Conservation (phyloP, 2,329 filamentous ascomycete species). For the Neonectria faginata region DNA sequence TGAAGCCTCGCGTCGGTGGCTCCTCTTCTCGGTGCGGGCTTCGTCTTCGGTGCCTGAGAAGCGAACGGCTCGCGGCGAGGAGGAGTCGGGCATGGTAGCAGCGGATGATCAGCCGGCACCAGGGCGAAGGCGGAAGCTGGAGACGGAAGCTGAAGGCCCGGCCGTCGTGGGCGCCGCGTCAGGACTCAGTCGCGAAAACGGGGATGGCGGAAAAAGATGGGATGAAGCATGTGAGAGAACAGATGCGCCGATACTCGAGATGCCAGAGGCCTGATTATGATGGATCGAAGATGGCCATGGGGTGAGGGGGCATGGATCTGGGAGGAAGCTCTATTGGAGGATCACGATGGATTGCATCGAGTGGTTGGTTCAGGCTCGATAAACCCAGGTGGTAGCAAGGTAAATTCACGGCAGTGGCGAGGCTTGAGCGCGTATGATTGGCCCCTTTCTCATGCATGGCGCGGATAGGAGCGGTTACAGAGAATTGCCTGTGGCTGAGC, state of each 20-base stretch:
- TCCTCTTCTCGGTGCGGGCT: conserved; percentile 55
- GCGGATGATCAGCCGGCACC: conserved; percentile 34
- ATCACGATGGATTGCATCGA: conserved; percentile 47
- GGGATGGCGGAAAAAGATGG: conserved; percentile 17
- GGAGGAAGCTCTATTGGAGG: conserved; percentile 40
- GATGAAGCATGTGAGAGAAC: conserved; percentile 26
- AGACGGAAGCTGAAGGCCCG: conserved; percentile 36
- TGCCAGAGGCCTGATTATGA: conserved; percentile 34
- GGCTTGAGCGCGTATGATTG: conserved; percentile 32
- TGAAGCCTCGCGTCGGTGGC: conserved; percentile 48
- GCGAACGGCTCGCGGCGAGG: conserved; percentile 67
- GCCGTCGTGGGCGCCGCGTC: conserved; percentile 33
- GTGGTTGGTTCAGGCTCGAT: conserved; percentile 38
- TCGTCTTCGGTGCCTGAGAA: conserved; percentile 65
- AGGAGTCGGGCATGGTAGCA: conserved; percentile 57
- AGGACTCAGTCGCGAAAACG: conserved; percentile 28
- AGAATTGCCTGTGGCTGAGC: conserved; percentile 20
- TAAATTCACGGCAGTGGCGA: conserved; percentile 37
- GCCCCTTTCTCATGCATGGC: conserved; percentile 22
- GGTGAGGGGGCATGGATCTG: conserved; percentile 36
- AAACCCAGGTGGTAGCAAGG: conserved; percentile 29
- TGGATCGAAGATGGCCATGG: conserved; percentile 43
- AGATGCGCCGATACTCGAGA: conserved; percentile 28
- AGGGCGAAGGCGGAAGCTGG: conserved; percentile 33
- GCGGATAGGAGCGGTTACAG: conserved; percentile 23